Percentiles rank a stretch among this genome's conserved stretches.
phyloP scores from a whole-genome alignment of 1,284 basidiomycete genomes.

The Malassezia slooffiae region DNA sequence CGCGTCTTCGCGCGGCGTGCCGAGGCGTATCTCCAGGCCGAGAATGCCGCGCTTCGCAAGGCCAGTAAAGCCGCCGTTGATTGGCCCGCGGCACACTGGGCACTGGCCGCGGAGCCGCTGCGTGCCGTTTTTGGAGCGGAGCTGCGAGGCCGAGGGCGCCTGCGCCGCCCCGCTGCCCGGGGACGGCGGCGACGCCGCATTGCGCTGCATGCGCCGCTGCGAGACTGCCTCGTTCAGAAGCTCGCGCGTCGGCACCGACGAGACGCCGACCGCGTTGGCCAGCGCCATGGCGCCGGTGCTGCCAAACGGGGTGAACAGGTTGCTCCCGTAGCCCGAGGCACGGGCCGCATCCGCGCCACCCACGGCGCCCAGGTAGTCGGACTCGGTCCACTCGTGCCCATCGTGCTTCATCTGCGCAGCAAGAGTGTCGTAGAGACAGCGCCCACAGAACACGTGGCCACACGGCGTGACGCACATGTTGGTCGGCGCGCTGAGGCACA shows the following conservation, averaged over 20 bases:
- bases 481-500: conserved; percentile 34
- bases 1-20: conserved; percentile 21
- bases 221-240: conserved; percentile 6
- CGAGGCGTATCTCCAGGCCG: conserved; percentile 27
- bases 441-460: conserved; percentile 40
- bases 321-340: conserved; percentile 1
- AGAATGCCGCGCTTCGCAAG: conserved; percentile 18
- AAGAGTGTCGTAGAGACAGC: conserved; percentile 33
- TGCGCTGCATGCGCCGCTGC: conserved; percentile 5
- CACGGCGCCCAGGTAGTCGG: conserved; percentile 7
- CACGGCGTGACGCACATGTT: conserved; percentile 28
- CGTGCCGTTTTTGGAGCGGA: conserved; percentile 10
- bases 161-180: conserved; percentile 3
- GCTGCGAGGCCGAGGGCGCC: conserved; percentile 5
- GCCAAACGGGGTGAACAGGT: conserved; percentile 20
- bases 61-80: conserved; percentile 32
- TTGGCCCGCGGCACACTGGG: conserved; percentile 32
- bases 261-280: conserved; percentile 11
- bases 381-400: conserved; percentile 18
- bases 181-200: conserved; percentile 7
- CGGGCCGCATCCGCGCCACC: conserved; percentile 7
- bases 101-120: conserved; percentile 31
- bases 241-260: conserved; percentile 1
- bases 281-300: conserved; percentile 8
- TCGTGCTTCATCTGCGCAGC: conserved; percentile 17